Evolutionary conservation across 208 protist genomes (phyloP).

Genomic region (Balamuthia mandrillaris): DNA sequence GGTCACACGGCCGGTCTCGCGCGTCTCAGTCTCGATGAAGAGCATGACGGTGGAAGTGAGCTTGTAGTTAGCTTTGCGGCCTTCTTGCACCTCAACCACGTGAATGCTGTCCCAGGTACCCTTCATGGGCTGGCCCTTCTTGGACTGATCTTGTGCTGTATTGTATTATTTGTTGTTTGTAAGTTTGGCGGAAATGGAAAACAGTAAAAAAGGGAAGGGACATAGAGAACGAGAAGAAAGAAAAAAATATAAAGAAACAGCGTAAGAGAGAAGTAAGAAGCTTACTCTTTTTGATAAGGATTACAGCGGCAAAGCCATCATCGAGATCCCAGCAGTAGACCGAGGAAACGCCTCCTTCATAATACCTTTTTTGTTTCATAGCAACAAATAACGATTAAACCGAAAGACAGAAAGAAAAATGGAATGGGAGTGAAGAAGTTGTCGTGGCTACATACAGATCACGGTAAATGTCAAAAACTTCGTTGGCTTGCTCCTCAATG

Average conservation of each 20-base stretch:
- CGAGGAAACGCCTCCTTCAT: conserved; percentile 78
- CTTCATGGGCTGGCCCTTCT: conserved; percentile 70
- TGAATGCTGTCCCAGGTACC: conserved; percentile 83
- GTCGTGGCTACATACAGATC: conserved; percentile 50
- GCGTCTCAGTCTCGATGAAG: conserved; percentile 65
- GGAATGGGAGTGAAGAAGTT: neutral
- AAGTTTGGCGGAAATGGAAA: neutral
- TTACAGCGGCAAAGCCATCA: conserved; percentile 72
- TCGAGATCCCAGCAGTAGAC: conserved; percentile 82
- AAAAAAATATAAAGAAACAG: neutral
- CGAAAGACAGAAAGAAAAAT: neutral
- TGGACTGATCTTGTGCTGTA: conserved; percentile 68
- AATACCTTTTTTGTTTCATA: conserved; percentile 71
- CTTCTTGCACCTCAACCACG: conserved; percentile 73
- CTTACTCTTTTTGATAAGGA: conserved; percentile 80
- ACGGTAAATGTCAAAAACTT: conserved; percentile 70
- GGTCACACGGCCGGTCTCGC: conserved; percentile 58
- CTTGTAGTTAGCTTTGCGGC: conserved; percentile 68
- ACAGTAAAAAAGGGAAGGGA: neutral
- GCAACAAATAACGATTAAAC: neutral
- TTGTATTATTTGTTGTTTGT: too few species aligned
- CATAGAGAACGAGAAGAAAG: neutral
- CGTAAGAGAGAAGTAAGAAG: neutral
- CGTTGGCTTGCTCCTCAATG: conserved; percentile 69
- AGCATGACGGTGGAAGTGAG: conserved; percentile 80